A percentile compares a stretch with the other conserved stretches of the same genome.
phyloP scores from a whole-genome alignment of 352 stramenopile species.

The Phytophthora europaea region DNA sequence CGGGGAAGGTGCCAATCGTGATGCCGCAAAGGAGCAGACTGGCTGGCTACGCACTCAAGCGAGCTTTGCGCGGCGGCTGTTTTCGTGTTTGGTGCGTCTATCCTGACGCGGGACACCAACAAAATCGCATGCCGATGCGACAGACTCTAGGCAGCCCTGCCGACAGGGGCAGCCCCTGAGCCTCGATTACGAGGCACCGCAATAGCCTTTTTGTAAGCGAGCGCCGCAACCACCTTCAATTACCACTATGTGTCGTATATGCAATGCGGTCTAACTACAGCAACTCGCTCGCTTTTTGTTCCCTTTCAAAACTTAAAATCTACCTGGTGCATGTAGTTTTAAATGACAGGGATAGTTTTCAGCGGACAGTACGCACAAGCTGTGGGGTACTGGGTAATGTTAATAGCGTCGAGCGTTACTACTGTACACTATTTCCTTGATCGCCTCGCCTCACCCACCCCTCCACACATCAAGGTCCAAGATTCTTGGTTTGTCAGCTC shows the following conservation, averaged over 20 bases:
- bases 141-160: neutral
- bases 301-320: neutral
- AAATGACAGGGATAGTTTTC: neutral
- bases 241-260: neutral
- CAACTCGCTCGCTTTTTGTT: neutral
- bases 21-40: neutral
- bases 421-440: neutral
- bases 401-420: too few relatives aligned
- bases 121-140: neutral
- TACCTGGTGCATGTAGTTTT: neutral
- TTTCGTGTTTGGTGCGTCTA: slow-evolving; percentile 1
- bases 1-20: neutral
- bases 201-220: neutral
- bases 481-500: neutral
- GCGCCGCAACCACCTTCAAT: neutral
- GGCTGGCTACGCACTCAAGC: neutral
- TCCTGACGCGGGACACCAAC: neutral
- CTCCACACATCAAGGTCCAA: neutral
- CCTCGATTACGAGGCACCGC: neutral
- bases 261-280: neutral
- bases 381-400: too few relatives aligned
- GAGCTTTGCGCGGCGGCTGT: neutral
- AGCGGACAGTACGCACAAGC: neutral
- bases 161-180: neutral
- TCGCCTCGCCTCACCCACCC: neutral